Conservation (phyloP, 108 stramenopile genomes). For the Seminavis robusta region DNA sequence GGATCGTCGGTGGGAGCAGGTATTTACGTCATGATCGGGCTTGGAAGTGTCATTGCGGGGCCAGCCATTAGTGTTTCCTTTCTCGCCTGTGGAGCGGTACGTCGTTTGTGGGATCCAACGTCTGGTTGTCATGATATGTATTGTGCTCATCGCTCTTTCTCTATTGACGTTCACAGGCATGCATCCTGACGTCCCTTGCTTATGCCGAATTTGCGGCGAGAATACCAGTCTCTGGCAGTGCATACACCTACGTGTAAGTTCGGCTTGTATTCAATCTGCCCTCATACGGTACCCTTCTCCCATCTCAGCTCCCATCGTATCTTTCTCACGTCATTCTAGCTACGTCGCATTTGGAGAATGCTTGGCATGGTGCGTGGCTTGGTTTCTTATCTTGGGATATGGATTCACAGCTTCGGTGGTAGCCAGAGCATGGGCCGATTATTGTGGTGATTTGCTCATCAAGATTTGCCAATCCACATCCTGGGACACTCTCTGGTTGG, state of each 20-base stretch:
- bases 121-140: too few relatives aligned
- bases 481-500: constrained; percentile 10
- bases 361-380: constrained; percentile 46
- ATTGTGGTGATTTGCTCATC: constrained; percentile 24
- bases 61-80: constrained; percentile 74
- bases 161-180: too few relatives aligned
- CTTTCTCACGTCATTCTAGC: too few relatives aligned
- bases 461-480: background rate
- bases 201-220: constrained; percentile 83
- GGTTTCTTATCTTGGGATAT: constrained; percentile 53
- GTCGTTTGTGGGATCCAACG: too few relatives aligned
- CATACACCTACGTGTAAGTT: constrained; percentile 83
- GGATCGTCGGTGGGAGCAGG: constrained; percentile 68
- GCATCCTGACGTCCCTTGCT: constrained; percentile 66
- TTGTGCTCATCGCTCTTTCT: too few relatives aligned
- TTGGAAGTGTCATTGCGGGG: constrained; percentile 73
- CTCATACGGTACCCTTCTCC: too few relatives aligned
- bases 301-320: too few relatives aligned
- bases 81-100: constrained; percentile 67
- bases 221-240: constrained; percentile 67
- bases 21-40: constrained; percentile 83
- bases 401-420: constrained; percentile 53
- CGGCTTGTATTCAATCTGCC: too few relatives aligned
- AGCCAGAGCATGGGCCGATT: constrained; percentile 58
- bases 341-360: constrained; percentile 57